These are phyloP conservation scores for Exophiala lecanii-corni DNA, from an alignment of 2,329 filamentous ascomycete species.

Conservation along the genomic window DNA sequence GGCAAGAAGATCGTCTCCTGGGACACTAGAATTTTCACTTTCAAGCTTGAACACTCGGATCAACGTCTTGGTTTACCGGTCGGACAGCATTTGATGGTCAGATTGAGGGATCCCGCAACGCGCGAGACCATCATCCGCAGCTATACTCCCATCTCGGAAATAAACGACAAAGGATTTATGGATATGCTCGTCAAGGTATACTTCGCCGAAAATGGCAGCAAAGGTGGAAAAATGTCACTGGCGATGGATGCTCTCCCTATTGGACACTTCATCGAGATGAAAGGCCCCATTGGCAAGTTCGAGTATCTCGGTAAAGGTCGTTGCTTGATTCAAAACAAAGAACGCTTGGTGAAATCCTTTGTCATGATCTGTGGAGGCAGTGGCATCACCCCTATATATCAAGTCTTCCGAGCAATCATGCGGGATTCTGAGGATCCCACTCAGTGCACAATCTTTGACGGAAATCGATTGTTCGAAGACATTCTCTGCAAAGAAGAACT, in stretches of 20 bases:
- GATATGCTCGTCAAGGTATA: conserved; percentile 83
- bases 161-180: conserved; percentile 56
- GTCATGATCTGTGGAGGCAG: conserved; percentile 84
- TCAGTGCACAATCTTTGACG: conserved; percentile 68
- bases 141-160: conserved; percentile 78
- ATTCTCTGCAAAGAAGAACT: conserved; percentile 75
- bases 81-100: conserved; percentile 83
- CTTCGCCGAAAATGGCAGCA: conserved; percentile 51
- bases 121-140: conserved; percentile 72
- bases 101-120: conserved; percentile 66
- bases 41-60: conserved; percentile 65
- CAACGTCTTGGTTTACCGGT: conserved; percentile 73
- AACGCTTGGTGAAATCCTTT: conserved; percentile 60
- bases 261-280: conserved; percentile 74
- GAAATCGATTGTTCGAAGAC: conserved; percentile 72
- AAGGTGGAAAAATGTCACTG: conserved; percentile 76
- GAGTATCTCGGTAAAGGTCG: conserved; percentile 66
- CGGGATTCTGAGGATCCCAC: conserved; percentile 60
- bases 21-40: conserved; percentile 78
- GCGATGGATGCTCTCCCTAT: conserved; percentile 69
- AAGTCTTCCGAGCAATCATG: conserved; percentile 72
- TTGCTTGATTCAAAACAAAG: conserved; percentile 56
- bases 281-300: conserved; percentile 83
- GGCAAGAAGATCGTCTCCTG: conserved; percentile 65
- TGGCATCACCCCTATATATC: conserved; percentile 90